Percentiles rank a stretch among this genome's conserved stretches.
These are phyloP conservation scores for Pestalotiopsis sp. DNA, from an alignment of 2,329 filamentous ascomycete genomes.

Conservation along the genomic window DNA sequence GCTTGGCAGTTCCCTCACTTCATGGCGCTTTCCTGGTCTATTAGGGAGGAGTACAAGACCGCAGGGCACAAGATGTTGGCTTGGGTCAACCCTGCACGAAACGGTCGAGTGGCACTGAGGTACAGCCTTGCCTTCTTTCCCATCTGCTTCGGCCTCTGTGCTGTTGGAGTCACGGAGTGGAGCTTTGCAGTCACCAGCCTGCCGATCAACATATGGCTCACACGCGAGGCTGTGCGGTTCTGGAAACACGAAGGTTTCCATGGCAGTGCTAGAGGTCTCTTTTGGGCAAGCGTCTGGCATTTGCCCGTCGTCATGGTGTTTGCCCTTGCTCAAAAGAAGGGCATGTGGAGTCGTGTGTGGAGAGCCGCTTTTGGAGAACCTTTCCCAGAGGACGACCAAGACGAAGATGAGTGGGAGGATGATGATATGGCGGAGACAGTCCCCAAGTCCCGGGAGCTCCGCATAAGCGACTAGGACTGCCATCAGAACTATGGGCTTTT, in stretches of 20 bases:
- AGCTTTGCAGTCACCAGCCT: slow-evolving; percentile 80
- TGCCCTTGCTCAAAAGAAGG: slow-evolving; percentile 91
- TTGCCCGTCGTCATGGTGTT: slow-evolving; percentile 86
- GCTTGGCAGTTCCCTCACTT: slow-evolving; percentile 99
- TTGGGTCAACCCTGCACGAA: slow-evolving; percentile 85
- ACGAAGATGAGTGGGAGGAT: slow-evolving; percentile 52
- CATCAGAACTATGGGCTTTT: not conserved
- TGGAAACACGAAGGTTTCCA: slow-evolving; percentile 77
- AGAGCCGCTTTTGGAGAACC: slow-evolving; percentile 62
- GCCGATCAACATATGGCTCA: slow-evolving; percentile 84
- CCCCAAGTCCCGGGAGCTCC: slow-evolving; percentile 17
- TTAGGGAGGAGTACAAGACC: slow-evolving; percentile 83
- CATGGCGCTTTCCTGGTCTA: slow-evolving; percentile 87
- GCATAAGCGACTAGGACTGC: not conserved
- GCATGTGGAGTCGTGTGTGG: slow-evolving; percentile 85
- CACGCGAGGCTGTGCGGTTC: slow-evolving; percentile 77
- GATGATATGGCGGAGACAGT: slow-evolving; percentile 41
- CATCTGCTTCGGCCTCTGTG: slow-evolving; percentile 79
- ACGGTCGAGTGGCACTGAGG: slow-evolving; percentile 82
- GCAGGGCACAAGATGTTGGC: slow-evolving; percentile 73
- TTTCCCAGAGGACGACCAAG: slow-evolving; percentile 52
- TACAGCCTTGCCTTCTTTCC: slow-evolving; percentile 88
- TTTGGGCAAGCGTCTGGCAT: slow-evolving; percentile 99
- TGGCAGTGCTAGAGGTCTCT: slow-evolving; percentile 80
- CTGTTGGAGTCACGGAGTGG: slow-evolving; percentile 80